phyloP scores from a whole-genome alignment of 495 filamentous ascomycete genomes.

The Immersiella caudata region DNA sequence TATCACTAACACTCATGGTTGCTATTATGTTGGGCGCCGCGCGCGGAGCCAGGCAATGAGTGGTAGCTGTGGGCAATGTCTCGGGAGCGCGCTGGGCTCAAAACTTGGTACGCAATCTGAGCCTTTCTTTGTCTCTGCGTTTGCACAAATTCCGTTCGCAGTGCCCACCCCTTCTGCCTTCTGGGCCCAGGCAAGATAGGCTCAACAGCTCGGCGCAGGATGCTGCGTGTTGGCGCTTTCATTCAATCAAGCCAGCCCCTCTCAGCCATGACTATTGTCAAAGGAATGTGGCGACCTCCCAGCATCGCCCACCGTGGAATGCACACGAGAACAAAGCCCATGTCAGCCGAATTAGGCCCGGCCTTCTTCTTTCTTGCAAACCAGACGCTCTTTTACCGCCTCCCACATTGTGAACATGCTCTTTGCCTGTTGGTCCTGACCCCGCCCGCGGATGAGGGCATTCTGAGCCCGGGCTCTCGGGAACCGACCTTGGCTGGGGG shows the following conservation, averaged over 20 bases:
- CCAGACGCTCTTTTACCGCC: constrained; percentile 24
- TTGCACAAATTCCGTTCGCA: constrained; percentile 45
- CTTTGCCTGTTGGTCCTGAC: not conserved
- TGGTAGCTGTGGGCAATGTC: constrained; percentile 32
- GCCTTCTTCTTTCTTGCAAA: constrained; percentile 24
- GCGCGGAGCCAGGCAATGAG: constrained; percentile 4
- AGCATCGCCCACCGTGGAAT: constrained; percentile 24
- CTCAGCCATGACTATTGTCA: constrained; percentile 33
- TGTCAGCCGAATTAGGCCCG: constrained; percentile 43
- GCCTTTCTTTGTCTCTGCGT: constrained; percentile 41
- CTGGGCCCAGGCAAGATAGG: constrained; percentile 22
- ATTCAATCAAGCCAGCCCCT: constrained; percentile 21
- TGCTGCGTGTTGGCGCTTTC: not conserved
- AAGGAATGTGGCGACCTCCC: constrained; percentile 29
- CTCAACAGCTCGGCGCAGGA: constrained; percentile 14
- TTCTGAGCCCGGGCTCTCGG: not conserved
- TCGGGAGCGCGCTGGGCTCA: constrained; percentile 47
- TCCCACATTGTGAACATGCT: constrained; percentile 15
- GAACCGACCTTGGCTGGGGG: constrained; percentile 3
- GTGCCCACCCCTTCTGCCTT: constrained; percentile 12
- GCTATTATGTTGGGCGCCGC: constrained; percentile 27
- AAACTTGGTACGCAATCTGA: constrained; percentile 25
- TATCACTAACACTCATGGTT: constrained; percentile 27
- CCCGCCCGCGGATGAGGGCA: constrained; percentile 7
- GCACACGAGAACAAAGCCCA: constrained; percentile 43